Percentiles rank a stretch among this genome's conserved stretches.
These are phyloP conservation scores for Paraphoma sp. DNA, from an alignment of 2,329 filamentous ascomycete genomes.

Conservation along the genomic window DNA sequence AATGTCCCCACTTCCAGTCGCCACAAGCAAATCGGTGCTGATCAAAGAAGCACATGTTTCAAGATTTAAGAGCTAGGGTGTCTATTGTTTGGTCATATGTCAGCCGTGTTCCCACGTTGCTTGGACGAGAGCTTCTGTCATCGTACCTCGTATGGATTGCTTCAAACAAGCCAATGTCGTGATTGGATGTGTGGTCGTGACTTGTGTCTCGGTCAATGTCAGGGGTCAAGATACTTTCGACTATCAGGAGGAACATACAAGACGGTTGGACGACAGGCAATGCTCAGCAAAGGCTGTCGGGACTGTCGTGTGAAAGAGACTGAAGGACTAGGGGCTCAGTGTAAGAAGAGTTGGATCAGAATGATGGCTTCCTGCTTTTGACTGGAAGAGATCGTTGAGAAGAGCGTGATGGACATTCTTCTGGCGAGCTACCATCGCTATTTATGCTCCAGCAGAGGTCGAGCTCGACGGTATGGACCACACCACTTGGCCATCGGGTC, in stretches of 20 bases:
- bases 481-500: slow-evolving; percentile 34
- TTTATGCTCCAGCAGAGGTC: slow-evolving; percentile 48
- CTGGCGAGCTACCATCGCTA: slow-evolving; percentile 40
- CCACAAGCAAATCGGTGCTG: slow-evolving; percentile 84
- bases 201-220: slow-evolving; percentile 35
- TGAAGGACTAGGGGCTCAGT: slow-evolving; percentile 29
- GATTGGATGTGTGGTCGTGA: slow-evolving; percentile 32
- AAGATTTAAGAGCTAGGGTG: slow-evolving; percentile 38
- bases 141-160: slow-evolving; percentile 37
- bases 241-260: slow-evolving; percentile 33
- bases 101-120: slow-evolving; percentile 33
- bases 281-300: slow-evolving; percentile 14
- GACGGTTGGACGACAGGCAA: slow-evolving; percentile 41
- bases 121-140: slow-evolving; percentile 35
- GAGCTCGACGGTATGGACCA: slow-evolving; percentile 30
- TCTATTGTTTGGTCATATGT: slow-evolving; percentile 36
- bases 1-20: slow-evolving; percentile 94
- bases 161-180: slow-evolving; percentile 25
- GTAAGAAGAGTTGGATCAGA: slow-evolving; percentile 40
- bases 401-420: slow-evolving; percentile 37
- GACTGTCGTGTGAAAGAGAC: slow-evolving; percentile 17
- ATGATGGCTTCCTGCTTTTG: slow-evolving; percentile 29
- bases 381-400: slow-evolving; percentile 35
- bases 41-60: slow-evolving; percentile 92
- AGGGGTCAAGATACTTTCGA: slow-evolving; percentile 32